Conservation (phyloP, 2,329 filamentous ascomycete genomes). For the Cytospora leucostoma region DNA sequence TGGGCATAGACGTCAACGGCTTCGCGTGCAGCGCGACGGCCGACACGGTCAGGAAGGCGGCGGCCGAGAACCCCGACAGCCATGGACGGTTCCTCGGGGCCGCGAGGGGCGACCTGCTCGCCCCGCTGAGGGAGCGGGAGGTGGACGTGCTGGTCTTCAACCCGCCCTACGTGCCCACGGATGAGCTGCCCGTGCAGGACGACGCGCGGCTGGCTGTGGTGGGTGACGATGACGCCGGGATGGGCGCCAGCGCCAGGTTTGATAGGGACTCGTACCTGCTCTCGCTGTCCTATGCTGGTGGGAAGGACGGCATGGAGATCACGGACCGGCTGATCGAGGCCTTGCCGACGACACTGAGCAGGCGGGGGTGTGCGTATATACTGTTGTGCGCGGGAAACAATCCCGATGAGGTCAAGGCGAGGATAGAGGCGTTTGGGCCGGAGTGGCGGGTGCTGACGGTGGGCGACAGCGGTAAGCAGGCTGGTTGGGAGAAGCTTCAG, state of each 20-base stretch:
- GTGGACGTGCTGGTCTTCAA: slow-evolving; percentile 94
- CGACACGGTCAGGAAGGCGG: slow-evolving; percentile 63
- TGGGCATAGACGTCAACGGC: slow-evolving; percentile 82
- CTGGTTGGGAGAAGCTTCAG: slow-evolving; percentile 92
- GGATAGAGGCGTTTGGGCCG: slow-evolving; percentile 55
- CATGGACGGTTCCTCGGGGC: slow-evolving; percentile 63
- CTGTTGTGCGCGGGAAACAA: slow-evolving; percentile 89
- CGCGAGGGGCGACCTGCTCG: slow-evolving; percentile 69
- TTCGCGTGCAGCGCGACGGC: slow-evolving; percentile 78
- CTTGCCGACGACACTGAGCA: slow-evolving; percentile 64
- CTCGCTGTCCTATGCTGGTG: slow-evolving; percentile 85
- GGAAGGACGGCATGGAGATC: slow-evolving; percentile 88
- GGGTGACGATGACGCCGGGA: slow-evolving; percentile 33
- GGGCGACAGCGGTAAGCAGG: slow-evolving; percentile 79
- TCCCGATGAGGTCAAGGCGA: slow-evolving; percentile 70
- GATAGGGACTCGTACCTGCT: slow-evolving; percentile 83
- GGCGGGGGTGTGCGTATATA: slow-evolving; percentile 80
- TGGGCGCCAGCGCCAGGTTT: slow-evolving; percentile 50
- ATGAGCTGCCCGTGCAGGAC: slow-evolving; percentile 63
- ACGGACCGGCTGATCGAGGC: slow-evolving; percentile 76
- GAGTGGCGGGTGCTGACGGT: slow-evolving; percentile 77
- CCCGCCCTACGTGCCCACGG: slow-evolving; percentile 92
- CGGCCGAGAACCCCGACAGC: slow-evolving; percentile 37
- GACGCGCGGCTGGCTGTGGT: slow-evolving; percentile 32
- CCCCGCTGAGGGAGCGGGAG: slow-evolving; percentile 56